These are phyloP conservation scores for Protea cynaroides DNA, from an alignment of 164 flowering plant species.

Conservation along the genomic window DNA sequence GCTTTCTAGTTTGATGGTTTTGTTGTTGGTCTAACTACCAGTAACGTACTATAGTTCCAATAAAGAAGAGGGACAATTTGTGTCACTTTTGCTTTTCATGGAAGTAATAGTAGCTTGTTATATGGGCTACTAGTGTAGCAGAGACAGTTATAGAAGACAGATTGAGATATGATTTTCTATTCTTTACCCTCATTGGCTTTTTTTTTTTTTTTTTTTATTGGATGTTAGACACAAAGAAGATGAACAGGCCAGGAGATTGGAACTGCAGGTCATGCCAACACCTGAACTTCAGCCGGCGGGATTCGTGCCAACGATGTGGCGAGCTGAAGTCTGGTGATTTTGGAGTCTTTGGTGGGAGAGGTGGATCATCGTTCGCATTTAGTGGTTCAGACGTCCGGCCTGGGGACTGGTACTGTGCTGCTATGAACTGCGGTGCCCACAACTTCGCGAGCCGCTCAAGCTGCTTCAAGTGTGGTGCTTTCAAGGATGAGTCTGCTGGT, in stretches of 20 bases:
- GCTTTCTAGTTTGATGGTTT: neutral
- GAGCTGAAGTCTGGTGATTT: constrained; percentile 41
- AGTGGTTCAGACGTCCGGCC: constrained; percentile 86
- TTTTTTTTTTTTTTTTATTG: neutral
- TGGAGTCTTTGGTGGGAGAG: constrained; percentile 41
- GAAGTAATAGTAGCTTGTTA: too few relatives aligned
- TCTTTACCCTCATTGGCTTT: neutral
- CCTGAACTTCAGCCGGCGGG: constrained; percentile 77
- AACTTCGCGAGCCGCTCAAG: constrained; percentile 96
- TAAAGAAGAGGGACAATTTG: neutral
- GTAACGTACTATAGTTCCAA: too few relatives aligned
- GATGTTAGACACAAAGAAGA: constrained; percentile 16
- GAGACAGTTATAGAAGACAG: too few relatives aligned
- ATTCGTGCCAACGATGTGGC: constrained; percentile 71
- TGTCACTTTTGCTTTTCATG: neutral
- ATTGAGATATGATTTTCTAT: neutral
- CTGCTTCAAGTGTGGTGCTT: constrained; percentile 96
- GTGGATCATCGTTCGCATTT: constrained; percentile 46
- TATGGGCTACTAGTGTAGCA: neutral
- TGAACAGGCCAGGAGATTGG: constrained; percentile 93
- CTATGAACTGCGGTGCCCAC: constrained; percentile 80
- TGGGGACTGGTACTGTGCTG: constrained; percentile 94
- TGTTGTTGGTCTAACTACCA: neutral
- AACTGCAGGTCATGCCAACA: constrained; percentile 87
- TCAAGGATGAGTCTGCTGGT: constrained; percentile 60